Percentiles rank a stretch among this genome's conserved stretches.
Evolutionary conservation across 2,329 filamentous ascomycete genomes (phyloP).

Genomic region (Exophiala sp.): DNA sequence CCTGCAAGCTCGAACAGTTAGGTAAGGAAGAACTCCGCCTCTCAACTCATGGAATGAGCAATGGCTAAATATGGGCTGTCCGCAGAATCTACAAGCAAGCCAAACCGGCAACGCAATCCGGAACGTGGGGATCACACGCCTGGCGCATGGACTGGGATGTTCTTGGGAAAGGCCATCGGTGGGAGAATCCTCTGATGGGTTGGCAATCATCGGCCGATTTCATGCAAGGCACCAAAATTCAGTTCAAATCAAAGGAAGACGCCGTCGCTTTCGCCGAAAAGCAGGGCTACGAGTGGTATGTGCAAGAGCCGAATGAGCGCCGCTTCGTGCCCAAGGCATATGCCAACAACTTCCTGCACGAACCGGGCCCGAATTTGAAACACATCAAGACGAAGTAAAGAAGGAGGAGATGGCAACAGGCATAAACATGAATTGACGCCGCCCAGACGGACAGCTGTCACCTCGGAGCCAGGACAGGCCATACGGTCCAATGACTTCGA

Average conservation of each 20-base stretch:
- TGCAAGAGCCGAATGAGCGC: slow-evolving; percentile 90
- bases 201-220: slow-evolving; percentile 95
- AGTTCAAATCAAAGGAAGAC: slow-evolving; percentile 89
- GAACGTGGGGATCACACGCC: slow-evolving; percentile 71
- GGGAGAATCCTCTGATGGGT: slow-evolving; percentile 97
- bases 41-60: neutral
- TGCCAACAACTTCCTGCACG: slow-evolving; percentile 91
- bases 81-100: slow-evolving; percentile 80
- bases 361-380: slow-evolving; percentile 59
- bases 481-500: neutral
- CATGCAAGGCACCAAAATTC: slow-evolving; percentile 89
- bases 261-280: slow-evolving; percentile 94
- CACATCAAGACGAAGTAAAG: slow-evolving; percentile 70
- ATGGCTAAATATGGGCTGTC: slow-evolving; percentile 14
- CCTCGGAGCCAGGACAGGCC: too few species aligned
- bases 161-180: slow-evolving; percentile 82
- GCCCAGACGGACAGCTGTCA: too few species aligned
- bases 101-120: slow-evolving; percentile 95
- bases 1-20: slow-evolving; percentile 85
- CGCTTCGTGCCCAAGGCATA: slow-evolving; percentile 88
- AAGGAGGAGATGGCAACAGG: slow-evolving; percentile 52
- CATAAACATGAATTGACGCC: neutral
- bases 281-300: slow-evolving; percentile 98
- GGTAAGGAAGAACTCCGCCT: slow-evolving; percentile 51
- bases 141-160: slow-evolving; percentile 99